phyloP scores from a whole-genome alignment of 2,329 filamentous ascomycete species.

The Aspergillus intermedius region DNA sequence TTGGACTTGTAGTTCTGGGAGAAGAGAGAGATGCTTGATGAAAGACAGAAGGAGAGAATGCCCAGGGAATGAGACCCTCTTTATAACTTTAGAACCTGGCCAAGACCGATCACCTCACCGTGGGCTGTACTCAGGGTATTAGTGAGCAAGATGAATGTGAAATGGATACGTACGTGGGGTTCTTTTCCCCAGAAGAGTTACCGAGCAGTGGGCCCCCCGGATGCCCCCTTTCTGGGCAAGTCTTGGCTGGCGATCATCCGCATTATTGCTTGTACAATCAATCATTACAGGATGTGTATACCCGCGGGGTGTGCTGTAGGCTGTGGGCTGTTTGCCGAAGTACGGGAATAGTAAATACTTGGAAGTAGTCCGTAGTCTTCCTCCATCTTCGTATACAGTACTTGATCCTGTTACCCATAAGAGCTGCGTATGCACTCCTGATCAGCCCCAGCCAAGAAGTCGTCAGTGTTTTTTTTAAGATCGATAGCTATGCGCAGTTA shows the following conservation, averaged over 20 bases:
- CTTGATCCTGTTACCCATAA: too few species aligned
- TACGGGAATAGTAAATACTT: too few species aligned
- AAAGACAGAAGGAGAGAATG: neutral
- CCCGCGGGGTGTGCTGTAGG: slow-evolving; percentile 3
- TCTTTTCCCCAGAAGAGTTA: neutral
- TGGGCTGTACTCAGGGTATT: neutral
- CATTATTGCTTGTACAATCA: neutral
- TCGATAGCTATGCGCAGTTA: neutral
- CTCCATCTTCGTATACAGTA: too few species aligned
- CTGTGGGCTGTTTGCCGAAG: neutral
- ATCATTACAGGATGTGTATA: slow-evolving; percentile 1
- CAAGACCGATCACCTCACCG: neutral
- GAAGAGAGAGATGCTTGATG: neutral
- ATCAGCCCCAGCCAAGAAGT: neutral
- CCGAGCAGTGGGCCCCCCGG: neutral
- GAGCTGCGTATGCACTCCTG: too few species aligned
- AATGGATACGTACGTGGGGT: neutral
- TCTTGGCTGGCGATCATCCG: slow-evolving; percentile 1
- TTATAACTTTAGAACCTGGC: too few species aligned
- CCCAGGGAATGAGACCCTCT: neutral
- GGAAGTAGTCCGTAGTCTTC: too few species aligned
- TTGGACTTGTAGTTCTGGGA: neutral
- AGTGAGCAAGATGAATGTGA: neutral
- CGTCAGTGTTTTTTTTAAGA: neutral
- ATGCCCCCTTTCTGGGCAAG: neutral